A percentile compares a stretch with the other conserved stretches of the same genome.
phyloP scores from a whole-genome alignment of 1,284 basidiomycete genomes.

The Ganoderma leucocontextum region DNA sequence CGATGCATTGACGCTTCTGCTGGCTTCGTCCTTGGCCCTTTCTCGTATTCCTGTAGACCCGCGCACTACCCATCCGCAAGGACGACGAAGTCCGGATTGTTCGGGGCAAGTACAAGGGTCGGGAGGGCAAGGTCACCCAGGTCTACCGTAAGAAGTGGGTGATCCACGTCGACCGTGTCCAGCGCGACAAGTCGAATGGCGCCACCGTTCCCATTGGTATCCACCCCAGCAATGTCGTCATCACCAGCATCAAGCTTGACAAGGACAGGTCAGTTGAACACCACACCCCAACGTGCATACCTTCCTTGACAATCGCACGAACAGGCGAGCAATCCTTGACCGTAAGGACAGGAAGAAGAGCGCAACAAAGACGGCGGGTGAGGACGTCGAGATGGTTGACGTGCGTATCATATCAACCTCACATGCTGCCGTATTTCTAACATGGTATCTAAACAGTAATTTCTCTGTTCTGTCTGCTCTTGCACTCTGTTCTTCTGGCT shows the following conservation, averaged over 20 bases:
- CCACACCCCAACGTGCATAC: not conserved
- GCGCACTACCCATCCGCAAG: slow-evolving; percentile 96
- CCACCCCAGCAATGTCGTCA: slow-evolving; percentile 97
- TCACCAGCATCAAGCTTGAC: slow-evolving; percentile 91
- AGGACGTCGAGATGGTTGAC: slow-evolving; percentile 81
- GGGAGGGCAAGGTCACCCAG: slow-evolving; percentile 97
- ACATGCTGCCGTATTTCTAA: slow-evolving; percentile 45
- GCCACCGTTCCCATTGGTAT: slow-evolving; percentile 94
- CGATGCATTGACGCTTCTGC: slow-evolving; percentile 12
- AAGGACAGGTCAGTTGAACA: slow-evolving; percentile 72
- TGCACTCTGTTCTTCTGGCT: slow-evolving; percentile 40
- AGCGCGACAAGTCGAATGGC: slow-evolving; percentile 98
- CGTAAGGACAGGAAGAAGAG: slow-evolving; percentile 81
- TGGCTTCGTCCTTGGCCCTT: not conserved
- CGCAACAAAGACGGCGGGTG: slow-evolving; percentile 45
- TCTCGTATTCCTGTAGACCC: slow-evolving; percentile 59
- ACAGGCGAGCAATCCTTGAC: slow-evolving; percentile 81
- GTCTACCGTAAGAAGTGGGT: slow-evolving; percentile 99
- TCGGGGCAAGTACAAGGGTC: slow-evolving; percentile 95
- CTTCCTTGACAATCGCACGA: slow-evolving; percentile 1
- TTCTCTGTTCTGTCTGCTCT: slow-evolving; percentile 31
- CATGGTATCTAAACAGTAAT: slow-evolving; percentile 7
- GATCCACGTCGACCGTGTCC: slow-evolving; percentile 97
- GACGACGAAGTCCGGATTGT: slow-evolving; percentile 99
- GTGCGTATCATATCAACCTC: slow-evolving; percentile 50